Conservation (phyloP, 2,329 filamentous ascomycete species). For the Neurospora sp. region DNA sequence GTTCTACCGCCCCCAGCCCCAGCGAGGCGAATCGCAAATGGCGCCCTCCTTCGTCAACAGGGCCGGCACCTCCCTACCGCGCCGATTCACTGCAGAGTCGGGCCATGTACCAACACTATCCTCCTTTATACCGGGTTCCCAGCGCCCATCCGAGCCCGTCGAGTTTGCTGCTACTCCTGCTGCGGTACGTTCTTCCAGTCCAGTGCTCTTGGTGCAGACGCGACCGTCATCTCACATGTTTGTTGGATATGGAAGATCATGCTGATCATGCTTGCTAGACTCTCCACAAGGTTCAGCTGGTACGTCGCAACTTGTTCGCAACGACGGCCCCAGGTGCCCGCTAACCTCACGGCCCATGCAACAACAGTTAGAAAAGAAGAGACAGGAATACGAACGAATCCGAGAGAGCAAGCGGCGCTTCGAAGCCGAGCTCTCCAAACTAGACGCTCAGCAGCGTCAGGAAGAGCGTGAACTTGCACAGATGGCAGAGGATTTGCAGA, state of each 20-base stretch:
- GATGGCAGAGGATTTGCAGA: constrained; percentile 65
- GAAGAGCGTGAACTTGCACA: constrained; percentile 77
- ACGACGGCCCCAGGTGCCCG: neutral
- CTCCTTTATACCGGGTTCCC: constrained; percentile 45
- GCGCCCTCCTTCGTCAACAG: constrained; percentile 60
- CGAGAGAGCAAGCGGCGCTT: constrained; percentile 82
- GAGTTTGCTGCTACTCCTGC: constrained; percentile 33
- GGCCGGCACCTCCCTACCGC: constrained; percentile 55
- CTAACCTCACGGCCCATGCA: constrained; percentile 7
- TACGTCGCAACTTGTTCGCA: constrained; percentile 35
- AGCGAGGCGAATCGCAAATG: constrained; percentile 66
- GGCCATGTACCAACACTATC: constrained; percentile 69
- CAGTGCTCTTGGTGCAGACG: neutral
- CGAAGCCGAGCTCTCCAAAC: constrained; percentile 82
- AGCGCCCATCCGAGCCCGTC: constrained; percentile 38
- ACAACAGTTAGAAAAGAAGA: constrained; percentile 80
- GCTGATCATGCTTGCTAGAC: constrained; percentile 34
- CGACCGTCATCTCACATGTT: neutral
- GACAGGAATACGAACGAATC: constrained; percentile 82
- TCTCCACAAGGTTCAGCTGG: constrained; percentile 66
- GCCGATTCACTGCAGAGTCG: constrained; percentile 90
- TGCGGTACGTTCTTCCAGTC: constrained; percentile 17
- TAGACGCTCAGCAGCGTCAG: constrained; percentile 74
- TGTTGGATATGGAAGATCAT: neutral
- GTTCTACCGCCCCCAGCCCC: constrained; percentile 66